A percentile compares a stretch with the other conserved stretches of the same genome.
phyloP scores from a whole-genome alignment of 179 eudicot genomes.

The Beta macrorhiza region DNA sequence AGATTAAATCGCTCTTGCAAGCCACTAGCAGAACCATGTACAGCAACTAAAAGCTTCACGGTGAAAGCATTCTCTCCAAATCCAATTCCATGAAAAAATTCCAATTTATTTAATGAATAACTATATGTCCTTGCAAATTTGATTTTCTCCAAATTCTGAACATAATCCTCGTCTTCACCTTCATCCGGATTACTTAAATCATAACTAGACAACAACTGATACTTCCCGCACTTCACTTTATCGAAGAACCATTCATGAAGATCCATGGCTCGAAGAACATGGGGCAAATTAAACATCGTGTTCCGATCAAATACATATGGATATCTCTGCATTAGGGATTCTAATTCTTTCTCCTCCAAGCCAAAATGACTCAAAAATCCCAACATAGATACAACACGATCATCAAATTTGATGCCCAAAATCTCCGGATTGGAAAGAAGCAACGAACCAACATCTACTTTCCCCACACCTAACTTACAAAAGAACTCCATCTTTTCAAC shows the following conservation, averaged over 20 bases:
- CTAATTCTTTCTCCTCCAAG: constrained; percentile 27
- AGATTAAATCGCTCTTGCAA: constrained; percentile 59
- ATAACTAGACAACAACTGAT: constrained; percentile 35
- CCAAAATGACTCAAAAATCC: constrained; percentile 59
- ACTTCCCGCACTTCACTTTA: constrained; percentile 44
- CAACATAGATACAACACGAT: constrained; percentile 47
- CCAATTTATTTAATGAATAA: constrained; percentile 42
- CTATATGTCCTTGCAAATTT: constrained; percentile 24
- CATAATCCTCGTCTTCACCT: constrained; percentile 41
- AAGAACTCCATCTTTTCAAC: constrained; percentile 52
- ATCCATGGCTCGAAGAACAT: constrained; percentile 59
- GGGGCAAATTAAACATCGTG: constrained; percentile 58
- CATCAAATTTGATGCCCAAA: constrained; percentile 43
- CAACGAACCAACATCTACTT: constrained; percentile 48
- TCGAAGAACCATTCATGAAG: constrained; percentile 64
- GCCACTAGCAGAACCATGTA: constrained; percentile 43
- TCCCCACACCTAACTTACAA: constrained; percentile 45
- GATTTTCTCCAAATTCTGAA: constrained; percentile 36
- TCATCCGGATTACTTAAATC: constrained; percentile 37
- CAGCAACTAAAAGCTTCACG: constrained; percentile 34
- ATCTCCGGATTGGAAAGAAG: constrained; percentile 58
- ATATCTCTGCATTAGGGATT: constrained; percentile 32
- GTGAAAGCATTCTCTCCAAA: constrained; percentile 56
- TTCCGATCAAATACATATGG: constrained; percentile 63
- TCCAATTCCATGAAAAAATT: constrained; percentile 64